phyloP scores from a whole-genome alignment of 495 filamentous ascomycete genomes.

The Aspergillus sclerotioniger region DNA sequence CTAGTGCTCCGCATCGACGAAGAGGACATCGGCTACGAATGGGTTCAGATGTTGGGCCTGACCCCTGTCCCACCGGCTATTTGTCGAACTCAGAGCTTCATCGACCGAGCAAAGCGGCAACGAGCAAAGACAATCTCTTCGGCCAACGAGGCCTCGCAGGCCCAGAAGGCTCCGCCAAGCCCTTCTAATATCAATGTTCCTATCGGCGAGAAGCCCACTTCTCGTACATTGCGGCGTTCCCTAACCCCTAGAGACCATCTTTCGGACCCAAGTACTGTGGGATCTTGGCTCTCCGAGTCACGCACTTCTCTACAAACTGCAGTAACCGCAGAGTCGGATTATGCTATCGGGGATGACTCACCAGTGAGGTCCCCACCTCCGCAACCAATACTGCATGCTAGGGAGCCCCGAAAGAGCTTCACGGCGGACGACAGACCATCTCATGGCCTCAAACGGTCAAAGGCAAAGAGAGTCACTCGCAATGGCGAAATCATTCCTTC shows the following conservation, averaged over 20 bases:
- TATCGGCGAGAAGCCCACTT: constrained; percentile 63
- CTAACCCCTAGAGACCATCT: constrained; percentile 31
- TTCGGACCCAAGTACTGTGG: constrained; percentile 40
- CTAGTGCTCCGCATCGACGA: constrained; percentile 68
- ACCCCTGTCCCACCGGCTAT: constrained; percentile 70
- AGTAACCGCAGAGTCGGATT: constrained; percentile 40
- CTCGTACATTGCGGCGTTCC: constrained; percentile 32
- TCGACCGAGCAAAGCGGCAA: constrained; percentile 42
- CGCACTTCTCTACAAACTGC: constrained; percentile 34
- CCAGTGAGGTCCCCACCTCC: constrained; percentile 23
- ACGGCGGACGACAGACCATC: constrained; percentile 25
- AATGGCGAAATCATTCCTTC: constrained; percentile 39
- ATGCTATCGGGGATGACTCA: constrained; percentile 26
- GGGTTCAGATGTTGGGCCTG: constrained; percentile 79
- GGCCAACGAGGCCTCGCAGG: constrained; percentile 33
- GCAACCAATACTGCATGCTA: constrained; percentile 29
- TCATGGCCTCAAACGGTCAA: constrained; percentile 51
- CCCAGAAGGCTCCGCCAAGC: constrained; percentile 47
- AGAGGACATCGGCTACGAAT: constrained; percentile 76
- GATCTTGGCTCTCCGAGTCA: constrained; percentile 30
- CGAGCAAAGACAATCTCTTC: constrained; percentile 28
- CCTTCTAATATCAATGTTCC: constrained; percentile 63
- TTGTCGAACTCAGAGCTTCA: constrained; percentile 50
- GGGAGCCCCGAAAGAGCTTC: constrained; percentile 23
- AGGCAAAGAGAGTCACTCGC: constrained; percentile 52